These are phyloP conservation scores for Actinidia chinensis DNA, from an alignment of 179 eudicot species.

Conservation along the genomic window DNA sequence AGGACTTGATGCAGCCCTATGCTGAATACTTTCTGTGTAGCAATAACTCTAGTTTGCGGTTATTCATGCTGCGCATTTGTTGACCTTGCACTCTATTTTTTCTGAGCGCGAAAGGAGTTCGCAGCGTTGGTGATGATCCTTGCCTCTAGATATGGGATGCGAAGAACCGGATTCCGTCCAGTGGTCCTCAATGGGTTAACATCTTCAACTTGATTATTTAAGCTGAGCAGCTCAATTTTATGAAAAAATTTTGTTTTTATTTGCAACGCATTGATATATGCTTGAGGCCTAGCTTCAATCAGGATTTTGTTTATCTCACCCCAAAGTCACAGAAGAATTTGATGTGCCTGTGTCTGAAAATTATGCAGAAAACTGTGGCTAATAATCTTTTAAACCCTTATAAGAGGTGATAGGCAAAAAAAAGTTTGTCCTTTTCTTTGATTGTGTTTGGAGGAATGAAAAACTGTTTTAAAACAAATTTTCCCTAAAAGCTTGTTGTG, in stretches of 20 bases:
- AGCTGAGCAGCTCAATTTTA: not conserved
- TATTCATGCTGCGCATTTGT: not conserved
- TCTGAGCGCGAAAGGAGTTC: conserved; percentile 86
- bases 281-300: not conserved
- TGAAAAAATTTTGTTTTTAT: not conserved
- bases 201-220: conserved; percentile 8
- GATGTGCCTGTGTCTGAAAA: not conserved
- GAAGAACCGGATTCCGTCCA: conserved; percentile 73
- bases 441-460: not conserved
- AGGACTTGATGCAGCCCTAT: not conserved
- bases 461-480: too few relatives aligned
- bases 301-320: not conserved
- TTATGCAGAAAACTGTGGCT: not conserved
- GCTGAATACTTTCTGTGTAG: not conserved
- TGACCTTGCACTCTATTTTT: conserved; percentile 20
- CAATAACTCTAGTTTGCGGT: not conserved
- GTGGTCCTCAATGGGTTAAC: conserved; percentile 79
- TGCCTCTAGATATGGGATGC: conserved; percentile 99
- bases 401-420: not conserved
- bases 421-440: not conserved
- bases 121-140: conserved; percentile 98
- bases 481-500: too few relatives aligned
- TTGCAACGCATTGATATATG: not conserved
- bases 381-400: not conserved
- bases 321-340: not conserved